Base-by-base conservation (phyloP, 768 basidiomycete species). In the Macrolepiota dolichaula region DNA sequence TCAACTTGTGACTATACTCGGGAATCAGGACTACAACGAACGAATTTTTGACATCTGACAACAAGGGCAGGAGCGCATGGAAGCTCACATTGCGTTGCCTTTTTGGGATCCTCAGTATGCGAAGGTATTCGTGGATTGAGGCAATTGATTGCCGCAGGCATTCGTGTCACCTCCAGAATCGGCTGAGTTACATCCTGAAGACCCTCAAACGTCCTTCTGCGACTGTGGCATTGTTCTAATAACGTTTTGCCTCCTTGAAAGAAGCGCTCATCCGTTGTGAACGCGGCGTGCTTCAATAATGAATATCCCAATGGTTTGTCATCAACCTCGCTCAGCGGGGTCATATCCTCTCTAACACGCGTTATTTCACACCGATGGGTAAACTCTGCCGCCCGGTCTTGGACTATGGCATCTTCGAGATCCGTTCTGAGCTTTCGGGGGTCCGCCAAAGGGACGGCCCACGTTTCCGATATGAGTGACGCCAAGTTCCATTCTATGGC, bases 331-430 rank as follows among this genome's bases (percentile, higher is more conserved):
- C 88, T 89, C 62, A 88, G 70, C 29, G 93, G 92, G 15, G 81
- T 86, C 66, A 95, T 69, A 70, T 94, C 93, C 22, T 67, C 73
- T 54, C 91, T 77, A 35, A 92, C 70, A 46, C 70, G 73, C 27
- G 83, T 68, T 19, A 81, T 81, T 66, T 79, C 81, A 69, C 88
- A 92, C 49, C 91, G 80, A 62, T 87, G 77, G 1, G 90, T 91
- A 66, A 87, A 90, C 68, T 91, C 90, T n/a, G 84, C 82, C 74
- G 78, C 79, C 61, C 91, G 79, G 66, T 94, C 92, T 71, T 92
- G 89, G 36, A 95, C 75, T 22, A 94, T 75, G 25, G 85, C 82
- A 66, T 92, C 89, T 53, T 78, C 67, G 19, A 88, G 70, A 52
- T 81, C 84, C 38, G 76, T 71, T 35, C 78, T 74, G 22, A 83